phyloP scores from a whole-genome alignment of 257 asterid species.

The Fraxinus pennsylvanica region DNA sequence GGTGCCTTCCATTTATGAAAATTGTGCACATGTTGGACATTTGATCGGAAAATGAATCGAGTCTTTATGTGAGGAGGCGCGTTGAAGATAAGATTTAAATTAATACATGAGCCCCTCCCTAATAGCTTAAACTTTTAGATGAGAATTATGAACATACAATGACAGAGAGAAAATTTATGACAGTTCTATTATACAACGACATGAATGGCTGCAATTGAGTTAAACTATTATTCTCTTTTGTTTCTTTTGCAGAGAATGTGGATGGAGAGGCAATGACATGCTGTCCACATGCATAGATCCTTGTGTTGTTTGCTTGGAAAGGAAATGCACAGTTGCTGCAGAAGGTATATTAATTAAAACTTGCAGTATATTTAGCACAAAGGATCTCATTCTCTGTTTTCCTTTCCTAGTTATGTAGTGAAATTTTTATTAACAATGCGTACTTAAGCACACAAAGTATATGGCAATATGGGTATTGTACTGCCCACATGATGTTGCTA shows the following conservation, averaged over 20 bases:
- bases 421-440: not conserved
- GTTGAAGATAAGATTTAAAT: not conserved
- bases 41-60: not conserved
- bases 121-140: not conserved
- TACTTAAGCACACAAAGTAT: not conserved
- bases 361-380: not conserved
- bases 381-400: not conserved
- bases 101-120: not conserved
- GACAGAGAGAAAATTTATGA: not conserved
- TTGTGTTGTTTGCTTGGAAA: conserved; percentile 87
- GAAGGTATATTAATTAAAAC: conserved; percentile 52
- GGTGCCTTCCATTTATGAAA: not conserved
- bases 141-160: not conserved
- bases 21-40: not conserved
- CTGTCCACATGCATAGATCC: conserved; percentile 61
- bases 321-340: conserved; percentile 85
- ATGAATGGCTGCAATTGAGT: no score
- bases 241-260: conserved; percentile 60
- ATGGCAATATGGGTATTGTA: not conserved
- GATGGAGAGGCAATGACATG: conserved; percentile 64
- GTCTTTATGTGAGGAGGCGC: not conserved
- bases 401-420: not conserved
- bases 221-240: conserved; percentile 7
- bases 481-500: not conserved
- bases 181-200: no score